Percentiles rank a stretch among this genome's conserved stretches.
Conservation (phyloP, 306 rosid species). For the Pyrus communis region DNA sequence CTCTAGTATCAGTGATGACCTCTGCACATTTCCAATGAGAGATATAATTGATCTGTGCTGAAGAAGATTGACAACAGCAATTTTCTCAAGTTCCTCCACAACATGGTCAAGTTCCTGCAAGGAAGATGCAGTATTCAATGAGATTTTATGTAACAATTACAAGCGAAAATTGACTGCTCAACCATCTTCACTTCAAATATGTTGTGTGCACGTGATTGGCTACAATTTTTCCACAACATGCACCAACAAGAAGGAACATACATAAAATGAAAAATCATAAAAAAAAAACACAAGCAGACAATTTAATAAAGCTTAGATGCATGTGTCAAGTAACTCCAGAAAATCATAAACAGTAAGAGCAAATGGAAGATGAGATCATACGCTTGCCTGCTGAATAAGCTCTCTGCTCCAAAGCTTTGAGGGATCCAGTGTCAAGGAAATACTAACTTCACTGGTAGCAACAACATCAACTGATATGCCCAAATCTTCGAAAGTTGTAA, state of each 20-base stretch:
- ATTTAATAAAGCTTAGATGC: neutral
- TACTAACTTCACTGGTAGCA: constrained; percentile 85
- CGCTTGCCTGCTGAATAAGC: constrained; percentile 73
- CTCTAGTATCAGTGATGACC: constrained; percentile 81
- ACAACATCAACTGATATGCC: constrained; percentile 84
- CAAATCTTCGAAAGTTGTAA: constrained; percentile 76
- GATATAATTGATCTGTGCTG: constrained; percentile 88
- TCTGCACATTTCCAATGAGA: constrained; percentile 93
- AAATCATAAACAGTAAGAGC: neutral
- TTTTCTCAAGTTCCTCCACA: constrained; percentile 87
- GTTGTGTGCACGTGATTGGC: neutral
- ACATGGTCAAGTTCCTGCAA: constrained; percentile 90
- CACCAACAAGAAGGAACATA: neutral
- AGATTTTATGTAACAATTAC: constrained; percentile 1
- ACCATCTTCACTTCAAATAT: neutral
- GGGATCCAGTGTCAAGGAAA: constrained; percentile 83
- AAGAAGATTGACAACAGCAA: constrained; percentile 85
- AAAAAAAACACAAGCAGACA: neutral
- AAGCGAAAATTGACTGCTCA: neutral
- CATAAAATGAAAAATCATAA: neutral
- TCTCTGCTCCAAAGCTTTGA: constrained; percentile 91
- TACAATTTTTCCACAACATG: neutral
- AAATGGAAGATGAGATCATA: constrained; percentile 22
- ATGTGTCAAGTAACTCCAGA: neutral
- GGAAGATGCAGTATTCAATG: constrained; percentile 12